phyloP scores from a whole-genome alignment of 2,329 filamentous ascomycete genomes.

The Sclerotinia trifoliorum region DNA sequence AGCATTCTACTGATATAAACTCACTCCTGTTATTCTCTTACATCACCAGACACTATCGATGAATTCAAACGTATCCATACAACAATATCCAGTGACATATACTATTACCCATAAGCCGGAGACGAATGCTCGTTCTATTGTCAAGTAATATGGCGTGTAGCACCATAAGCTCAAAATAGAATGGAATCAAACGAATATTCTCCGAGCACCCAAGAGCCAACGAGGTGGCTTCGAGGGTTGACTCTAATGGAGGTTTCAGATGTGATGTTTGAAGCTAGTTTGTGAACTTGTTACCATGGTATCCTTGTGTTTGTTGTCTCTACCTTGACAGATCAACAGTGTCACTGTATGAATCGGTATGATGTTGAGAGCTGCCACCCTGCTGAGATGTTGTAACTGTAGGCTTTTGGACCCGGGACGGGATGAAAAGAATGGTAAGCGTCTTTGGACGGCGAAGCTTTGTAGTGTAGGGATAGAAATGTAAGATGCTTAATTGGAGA shows the following conservation, averaged over 20 bases:
- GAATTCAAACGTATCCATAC: not conserved
- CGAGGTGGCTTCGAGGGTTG: not conserved
- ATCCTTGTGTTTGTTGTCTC: not conserved
- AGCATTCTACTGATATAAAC: not conserved
- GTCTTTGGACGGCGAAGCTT: not conserved
- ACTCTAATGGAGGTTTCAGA: not conserved
- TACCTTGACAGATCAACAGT: not conserved
- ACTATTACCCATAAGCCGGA: not conserved
- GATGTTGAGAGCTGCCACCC: not conserved
- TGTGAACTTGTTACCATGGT: not conserved
- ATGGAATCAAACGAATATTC: conserved; percentile 4
- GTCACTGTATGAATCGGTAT: not conserved
- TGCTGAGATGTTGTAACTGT: not conserved
- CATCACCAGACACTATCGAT: not conserved
- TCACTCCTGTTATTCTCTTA: not conserved
- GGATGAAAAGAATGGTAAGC: not conserved
- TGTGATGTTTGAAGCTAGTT: conserved; percentile 1
- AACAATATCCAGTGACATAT: not conserved
- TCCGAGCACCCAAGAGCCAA: not conserved
- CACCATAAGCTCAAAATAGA: not conserved
- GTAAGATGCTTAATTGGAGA: not conserved
- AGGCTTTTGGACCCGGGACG: not conserved
- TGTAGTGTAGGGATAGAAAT: not conserved
- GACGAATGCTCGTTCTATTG: not conserved
- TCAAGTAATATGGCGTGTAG: not conserved